These are phyloP conservation scores for Toxicodendron radicans DNA, from an alignment of 345 rosid species.

Conservation along the genomic window DNA sequence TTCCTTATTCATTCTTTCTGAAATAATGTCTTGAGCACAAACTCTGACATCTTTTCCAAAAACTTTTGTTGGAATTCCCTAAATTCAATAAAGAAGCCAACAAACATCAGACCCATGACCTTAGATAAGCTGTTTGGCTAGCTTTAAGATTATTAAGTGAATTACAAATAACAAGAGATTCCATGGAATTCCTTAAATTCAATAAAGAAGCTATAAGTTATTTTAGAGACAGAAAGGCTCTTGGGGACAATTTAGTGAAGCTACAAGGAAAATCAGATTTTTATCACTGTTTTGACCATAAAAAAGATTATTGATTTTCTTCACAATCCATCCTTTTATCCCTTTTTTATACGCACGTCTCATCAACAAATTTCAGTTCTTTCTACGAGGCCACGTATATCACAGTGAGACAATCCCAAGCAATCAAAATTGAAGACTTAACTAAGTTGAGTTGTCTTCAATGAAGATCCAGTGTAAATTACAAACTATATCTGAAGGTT, in stretches of 20 bases:
- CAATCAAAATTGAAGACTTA: not conserved
- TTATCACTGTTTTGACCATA: too few species aligned
- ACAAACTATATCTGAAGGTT: not conserved
- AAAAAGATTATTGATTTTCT: not conserved
- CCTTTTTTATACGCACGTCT: not conserved
- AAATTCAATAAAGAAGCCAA: not conserved
- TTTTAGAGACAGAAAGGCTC: not conserved
- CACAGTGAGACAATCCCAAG: not conserved
- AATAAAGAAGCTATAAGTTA: not conserved
- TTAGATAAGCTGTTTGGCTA: too few species aligned
- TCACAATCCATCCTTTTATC: not conserved
- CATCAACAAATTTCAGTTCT: not conserved
- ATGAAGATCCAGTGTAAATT: not conserved
- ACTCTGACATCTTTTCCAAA: not conserved
- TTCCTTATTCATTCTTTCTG: not conserved
- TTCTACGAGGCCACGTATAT: not conserved
- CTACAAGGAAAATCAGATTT: not conserved
- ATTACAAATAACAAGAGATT: not conserved
- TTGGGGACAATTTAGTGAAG: not conserved
- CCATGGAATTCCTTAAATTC: not conserved
- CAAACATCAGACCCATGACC: not conserved
- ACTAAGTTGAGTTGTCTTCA: conserved; percentile 7
- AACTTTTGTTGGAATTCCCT: not conserved
- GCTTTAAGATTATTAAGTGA: not conserved
- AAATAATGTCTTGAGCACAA: not conserved